Conservation (phyloP, 495 filamentous ascomycete species). For the Tuber borchii region DNA sequence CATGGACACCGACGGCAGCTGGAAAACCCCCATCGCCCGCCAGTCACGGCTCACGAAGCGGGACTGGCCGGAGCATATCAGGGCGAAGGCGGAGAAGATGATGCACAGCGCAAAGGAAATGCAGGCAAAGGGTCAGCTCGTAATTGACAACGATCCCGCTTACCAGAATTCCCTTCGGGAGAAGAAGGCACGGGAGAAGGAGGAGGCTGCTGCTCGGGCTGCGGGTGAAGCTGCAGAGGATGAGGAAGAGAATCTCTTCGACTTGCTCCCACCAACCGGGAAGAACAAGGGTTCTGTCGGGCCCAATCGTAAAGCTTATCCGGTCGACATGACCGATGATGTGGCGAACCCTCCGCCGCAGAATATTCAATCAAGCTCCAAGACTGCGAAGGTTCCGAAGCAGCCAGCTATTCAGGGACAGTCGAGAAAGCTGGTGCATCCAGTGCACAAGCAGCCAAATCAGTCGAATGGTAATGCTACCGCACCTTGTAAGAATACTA, state of each 20-base stretch:
- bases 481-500: slow-evolving; percentile 14
- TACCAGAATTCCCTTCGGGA: slow-evolving; percentile 29
- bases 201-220: slow-evolving; percentile 42
- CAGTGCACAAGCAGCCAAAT: background rate
- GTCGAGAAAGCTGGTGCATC: background rate
- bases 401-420: background rate
- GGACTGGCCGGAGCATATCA: slow-evolving; percentile 40
- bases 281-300: background rate
- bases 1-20: background rate
- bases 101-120: slow-evolving; percentile 40
- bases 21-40: background rate
- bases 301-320: background rate
- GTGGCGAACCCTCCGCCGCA: too few relatives aligned
- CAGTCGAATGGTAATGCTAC: background rate
- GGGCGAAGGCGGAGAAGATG: slow-evolving; percentile 38
- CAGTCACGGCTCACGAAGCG: slow-evolving; percentile 9
- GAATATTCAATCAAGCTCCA: background rate
- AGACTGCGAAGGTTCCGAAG: background rate
- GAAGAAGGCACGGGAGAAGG: slow-evolving; percentile 45
- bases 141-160: slow-evolving; percentile 32
- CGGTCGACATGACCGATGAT: background rate
- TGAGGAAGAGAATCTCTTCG: background rate
- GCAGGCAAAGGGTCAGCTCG: slow-evolving; percentile 43
- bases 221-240: background rate
- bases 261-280: background rate